These are phyloP conservation scores for Parietaria judaica DNA, from an alignment of 306 rosid species.

Conservation along the genomic window DNA sequence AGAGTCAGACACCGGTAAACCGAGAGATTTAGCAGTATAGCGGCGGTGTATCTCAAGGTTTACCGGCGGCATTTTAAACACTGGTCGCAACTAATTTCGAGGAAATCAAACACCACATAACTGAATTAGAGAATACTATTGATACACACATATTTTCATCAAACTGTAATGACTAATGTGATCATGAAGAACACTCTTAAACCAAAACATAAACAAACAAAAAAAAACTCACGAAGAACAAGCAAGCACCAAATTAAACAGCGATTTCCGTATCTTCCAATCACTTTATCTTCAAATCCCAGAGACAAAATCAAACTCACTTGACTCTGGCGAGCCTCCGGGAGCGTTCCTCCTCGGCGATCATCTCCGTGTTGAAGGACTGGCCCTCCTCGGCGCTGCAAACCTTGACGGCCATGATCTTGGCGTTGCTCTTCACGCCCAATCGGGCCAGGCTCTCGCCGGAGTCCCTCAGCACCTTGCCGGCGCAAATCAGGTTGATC, in stretches of 20 bases:
- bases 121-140: no score
- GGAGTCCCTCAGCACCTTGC: slow-evolving; percentile 57
- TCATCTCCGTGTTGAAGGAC: slow-evolving; percentile 34
- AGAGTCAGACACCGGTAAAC: no score
- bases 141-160: no score
- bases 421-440: slow-evolving; percentile 68
- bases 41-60: no score
- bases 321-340: slow-evolving; percentile 57
- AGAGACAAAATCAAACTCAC: slow-evolving; percentile 25
- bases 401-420: slow-evolving; percentile 49
- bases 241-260: no score
- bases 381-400: slow-evolving; percentile 35
- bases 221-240: background rate
- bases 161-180: no score
- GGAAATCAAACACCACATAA: no score
- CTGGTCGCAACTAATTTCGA: no score
- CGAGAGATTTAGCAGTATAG: no score
- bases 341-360: slow-evolving; percentile 77
- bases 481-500: slow-evolving; percentile 71
- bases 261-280: no score
- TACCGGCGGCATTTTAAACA: no score
- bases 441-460: slow-evolving; percentile 43
- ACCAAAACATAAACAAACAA: background rate
- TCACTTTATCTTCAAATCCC: no score
- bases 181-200: background rate